A percentile compares a stretch with the other conserved stretches of the same genome.
Evolutionary conservation across 2,329 filamentous ascomycete genomes (phyloP).

Genomic region (Alternaria arbusti): DNA sequence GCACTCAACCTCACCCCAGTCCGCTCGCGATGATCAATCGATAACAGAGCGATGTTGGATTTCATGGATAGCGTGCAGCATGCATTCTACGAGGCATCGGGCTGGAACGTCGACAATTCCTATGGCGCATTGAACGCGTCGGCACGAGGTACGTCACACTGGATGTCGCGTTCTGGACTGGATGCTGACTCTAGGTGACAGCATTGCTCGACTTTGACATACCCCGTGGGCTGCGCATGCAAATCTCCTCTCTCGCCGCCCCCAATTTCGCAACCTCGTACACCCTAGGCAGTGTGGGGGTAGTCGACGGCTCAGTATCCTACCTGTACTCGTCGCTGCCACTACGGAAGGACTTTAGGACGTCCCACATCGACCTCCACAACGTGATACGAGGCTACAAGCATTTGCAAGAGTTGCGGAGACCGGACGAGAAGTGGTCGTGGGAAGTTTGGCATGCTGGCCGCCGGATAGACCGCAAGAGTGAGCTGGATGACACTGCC

Average conservation of each 20-base stretch:
- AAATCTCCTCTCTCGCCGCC: slow-evolving; percentile 88
- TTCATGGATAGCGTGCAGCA: slow-evolving; percentile 98
- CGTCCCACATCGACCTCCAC: slow-evolving; percentile 76
- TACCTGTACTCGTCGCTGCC: slow-evolving; percentile 93
- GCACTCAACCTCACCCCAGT: slow-evolving; percentile 1
- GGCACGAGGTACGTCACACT: slow-evolving; percentile 67
- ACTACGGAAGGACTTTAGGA: slow-evolving; percentile 71
- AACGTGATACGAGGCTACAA: slow-evolving; percentile 83
- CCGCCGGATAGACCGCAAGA: slow-evolving; percentile 57
- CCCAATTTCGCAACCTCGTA: slow-evolving; percentile 95
- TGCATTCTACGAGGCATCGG: slow-evolving; percentile 84
- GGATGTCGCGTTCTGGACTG: slow-evolving; percentile 10
- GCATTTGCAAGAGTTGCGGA: slow-evolving; percentile 71
- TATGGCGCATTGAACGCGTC: slow-evolving; percentile 87
- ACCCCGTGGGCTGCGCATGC: slow-evolving; percentile 81
- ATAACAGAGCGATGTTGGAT: slow-evolving; percentile 73
- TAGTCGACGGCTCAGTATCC: slow-evolving; percentile 95
- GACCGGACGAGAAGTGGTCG: slow-evolving; percentile 57
- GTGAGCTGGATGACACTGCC: slow-evolving; percentile 35
- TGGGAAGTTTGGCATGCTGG: slow-evolving; percentile 63
- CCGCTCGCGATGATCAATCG: slow-evolving; percentile 29
- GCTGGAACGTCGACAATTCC: slow-evolving; percentile 91
- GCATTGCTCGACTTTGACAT: slow-evolving; percentile 88
- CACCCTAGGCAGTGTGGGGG: slow-evolving; percentile 83
- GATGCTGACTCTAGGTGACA: slow-evolving; percentile 45